A percentile compares a stretch with the other conserved stretches of the same genome.
phyloP scores from a whole-genome alignment of 345 rosid species.

The Syzygium jambos region DNA sequence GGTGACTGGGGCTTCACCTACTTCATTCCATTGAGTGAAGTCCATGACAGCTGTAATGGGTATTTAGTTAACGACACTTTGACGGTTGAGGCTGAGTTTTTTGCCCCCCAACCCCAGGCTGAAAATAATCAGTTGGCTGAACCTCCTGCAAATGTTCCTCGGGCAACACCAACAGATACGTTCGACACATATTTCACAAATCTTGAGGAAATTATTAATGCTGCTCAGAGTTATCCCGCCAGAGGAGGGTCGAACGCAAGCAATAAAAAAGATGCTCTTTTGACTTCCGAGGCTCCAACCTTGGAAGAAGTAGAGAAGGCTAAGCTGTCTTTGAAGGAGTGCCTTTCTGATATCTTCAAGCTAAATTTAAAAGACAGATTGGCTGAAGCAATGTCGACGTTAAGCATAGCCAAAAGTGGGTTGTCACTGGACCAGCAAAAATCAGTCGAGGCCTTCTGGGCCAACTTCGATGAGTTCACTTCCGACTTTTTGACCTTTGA shows the following conservation, averaged over 20 bases:
- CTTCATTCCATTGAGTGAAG: background rate
- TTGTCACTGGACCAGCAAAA: background rate
- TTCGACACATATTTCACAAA: background rate
- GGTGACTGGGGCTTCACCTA: constrained; percentile 5
- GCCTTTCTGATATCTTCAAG: background rate
- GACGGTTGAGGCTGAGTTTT: background rate
- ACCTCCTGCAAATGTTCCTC: background rate
- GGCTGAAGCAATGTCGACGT: background rate
- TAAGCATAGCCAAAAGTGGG: background rate
- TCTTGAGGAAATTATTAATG: background rate
- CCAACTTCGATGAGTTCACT: constrained; percentile 1
- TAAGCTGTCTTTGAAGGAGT: background rate
- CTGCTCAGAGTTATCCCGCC: background rate
- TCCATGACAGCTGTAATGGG: background rate
- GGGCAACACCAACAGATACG: background rate
- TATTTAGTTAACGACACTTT: background rate
- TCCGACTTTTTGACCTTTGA: background rate
- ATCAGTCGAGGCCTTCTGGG: background rate
- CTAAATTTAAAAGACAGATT: background rate
- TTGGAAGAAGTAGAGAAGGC: background rate
- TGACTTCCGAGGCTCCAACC: background rate
- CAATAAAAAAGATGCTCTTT: background rate
- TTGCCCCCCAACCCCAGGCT: background rate
- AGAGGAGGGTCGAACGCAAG: background rate
- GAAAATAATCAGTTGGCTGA: background rate